Evolutionary conservation across 176 grass and related monocot species (phyloP).

Genomic region (Zea luxurians): DNA sequence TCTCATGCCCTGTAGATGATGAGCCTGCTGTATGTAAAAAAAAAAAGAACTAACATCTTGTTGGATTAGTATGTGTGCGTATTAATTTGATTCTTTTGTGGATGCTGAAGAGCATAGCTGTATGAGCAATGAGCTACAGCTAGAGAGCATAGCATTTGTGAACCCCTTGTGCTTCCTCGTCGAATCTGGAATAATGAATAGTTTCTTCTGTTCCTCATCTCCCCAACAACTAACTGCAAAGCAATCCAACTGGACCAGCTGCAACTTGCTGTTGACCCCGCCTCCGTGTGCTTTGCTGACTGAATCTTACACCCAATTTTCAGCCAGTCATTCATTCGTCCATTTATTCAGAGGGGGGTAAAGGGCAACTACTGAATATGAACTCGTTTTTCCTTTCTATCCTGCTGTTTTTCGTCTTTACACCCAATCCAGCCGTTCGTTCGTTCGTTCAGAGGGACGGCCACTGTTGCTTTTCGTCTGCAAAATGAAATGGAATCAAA

Average conservation of each 20-base stretch:
- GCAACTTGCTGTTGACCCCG: conserved; percentile 9
- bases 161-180: background rate
- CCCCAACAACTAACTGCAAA: background rate
- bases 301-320: background rate
- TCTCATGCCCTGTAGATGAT: conserved; percentile 20
- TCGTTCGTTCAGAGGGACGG: background rate
- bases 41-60: conserved; percentile 49
- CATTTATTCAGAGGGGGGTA: background rate
- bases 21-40: conserved; percentile 40
- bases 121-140: background rate
- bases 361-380: background rate
- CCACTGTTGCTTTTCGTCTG: background rate
- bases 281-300: conserved; percentile 5
- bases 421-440: background rate
- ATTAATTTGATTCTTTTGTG: background rate
- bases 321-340: background rate
- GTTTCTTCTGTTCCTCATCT: background rate
- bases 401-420: background rate
- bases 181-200: background rate
- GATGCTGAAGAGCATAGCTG: conserved; percentile 29
- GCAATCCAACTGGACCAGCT: background rate
- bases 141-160: background rate
- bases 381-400: background rate
- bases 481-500: conserved; percentile 20
- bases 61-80: conserved; percentile 28